phyloP scores from a whole-genome alignment of 2,329 filamentous ascomycete genomes.

The Epichloe scottii region DNA sequence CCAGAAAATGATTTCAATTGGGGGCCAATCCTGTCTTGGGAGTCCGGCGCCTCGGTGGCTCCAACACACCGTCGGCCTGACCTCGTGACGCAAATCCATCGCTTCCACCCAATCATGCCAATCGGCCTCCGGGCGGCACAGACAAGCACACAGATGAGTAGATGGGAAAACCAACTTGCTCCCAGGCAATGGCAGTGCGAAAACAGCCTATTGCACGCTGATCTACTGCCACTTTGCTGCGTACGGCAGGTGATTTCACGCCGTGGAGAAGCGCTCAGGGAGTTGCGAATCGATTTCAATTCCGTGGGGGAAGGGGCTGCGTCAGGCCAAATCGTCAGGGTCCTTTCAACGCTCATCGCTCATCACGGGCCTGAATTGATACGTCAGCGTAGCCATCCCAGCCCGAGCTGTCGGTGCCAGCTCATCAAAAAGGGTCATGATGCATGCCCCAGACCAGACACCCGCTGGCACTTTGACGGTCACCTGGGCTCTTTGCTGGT shows the following conservation, averaged over 20 bases:
- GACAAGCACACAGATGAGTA: not conserved
- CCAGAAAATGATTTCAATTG: not conserved
- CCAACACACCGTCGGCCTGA: slow-evolving; percentile 10
- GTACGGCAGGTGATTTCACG: not conserved
- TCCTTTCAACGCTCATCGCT: not conserved
- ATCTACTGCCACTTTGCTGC: not conserved
- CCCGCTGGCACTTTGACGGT: not conserved
- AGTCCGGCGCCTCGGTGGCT: slow-evolving; percentile 3
- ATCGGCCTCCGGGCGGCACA: not conserved
- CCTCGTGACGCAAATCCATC: slow-evolving; percentile 6
- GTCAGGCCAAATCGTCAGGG: not conserved
- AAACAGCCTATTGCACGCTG: not conserved
- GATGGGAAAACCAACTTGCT: too few relatives aligned
- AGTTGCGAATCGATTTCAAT: too few relatives aligned
- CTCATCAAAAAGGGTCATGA: slow-evolving; percentile 1
- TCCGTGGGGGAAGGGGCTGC: not conserved
- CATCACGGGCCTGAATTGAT: not conserved
- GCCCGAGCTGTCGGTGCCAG: slow-evolving; percentile 6
- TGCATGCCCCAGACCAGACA: not conserved
- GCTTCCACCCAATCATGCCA: not conserved
- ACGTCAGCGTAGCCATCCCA: slow-evolving; percentile 1
- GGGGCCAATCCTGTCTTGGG: not conserved
- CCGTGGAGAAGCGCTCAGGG: too few relatives aligned
- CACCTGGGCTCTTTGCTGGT: slow-evolving; percentile 2
- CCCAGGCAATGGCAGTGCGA: not conserved